These are phyloP conservation scores for Lactarius evosmus DNA, from an alignment of 768 basidiomycete species.

Conservation along the genomic window DNA sequence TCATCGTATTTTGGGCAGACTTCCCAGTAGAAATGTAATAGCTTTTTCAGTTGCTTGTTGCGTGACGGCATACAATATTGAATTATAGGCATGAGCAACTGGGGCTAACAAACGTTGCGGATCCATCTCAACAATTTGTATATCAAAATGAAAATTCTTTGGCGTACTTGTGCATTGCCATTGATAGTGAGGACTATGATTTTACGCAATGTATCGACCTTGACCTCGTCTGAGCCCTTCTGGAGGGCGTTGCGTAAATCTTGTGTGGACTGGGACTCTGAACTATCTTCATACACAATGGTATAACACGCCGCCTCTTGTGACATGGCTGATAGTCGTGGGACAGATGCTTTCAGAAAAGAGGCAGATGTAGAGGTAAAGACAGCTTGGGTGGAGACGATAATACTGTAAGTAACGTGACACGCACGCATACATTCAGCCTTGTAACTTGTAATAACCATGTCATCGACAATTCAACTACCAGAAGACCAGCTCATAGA, in stretches of 20 bases:
- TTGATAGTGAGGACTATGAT: conserved; percentile 94
- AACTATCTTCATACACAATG: conserved; percentile 66
- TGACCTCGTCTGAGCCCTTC: conserved; percentile 96
- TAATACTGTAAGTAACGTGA: conserved; percentile 2
- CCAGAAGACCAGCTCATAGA: conserved; percentile 69
- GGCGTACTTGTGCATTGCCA: conserved; percentile 82
- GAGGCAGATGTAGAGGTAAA: background rate
- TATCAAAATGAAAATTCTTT: background rate
- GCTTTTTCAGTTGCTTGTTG: conserved; percentile 96
- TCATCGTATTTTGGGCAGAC: conserved; percentile 98
- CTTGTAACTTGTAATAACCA: conserved; percentile 28
- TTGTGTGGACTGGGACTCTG: conserved; percentile 73
- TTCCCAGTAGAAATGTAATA: conserved; percentile 95
- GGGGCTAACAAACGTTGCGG: conserved; percentile 50
- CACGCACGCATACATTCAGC: conserved; percentile 12
- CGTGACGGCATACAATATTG: conserved; percentile 95
- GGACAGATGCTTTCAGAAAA: background rate
- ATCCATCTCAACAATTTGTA: conserved; percentile 5
- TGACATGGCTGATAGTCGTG: conserved; percentile 32
- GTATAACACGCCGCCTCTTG: conserved; percentile 74
- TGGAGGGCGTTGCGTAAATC: conserved; percentile 83
- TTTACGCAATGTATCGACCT: conserved; percentile 91
- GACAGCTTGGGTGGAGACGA: background rate
- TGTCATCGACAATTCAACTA: conserved; percentile 50
- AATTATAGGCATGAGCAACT: conserved; percentile 95